phyloP scores from a whole-genome alignment of 768 basidiomycete genomes.

The Collybia mongolica region DNA sequence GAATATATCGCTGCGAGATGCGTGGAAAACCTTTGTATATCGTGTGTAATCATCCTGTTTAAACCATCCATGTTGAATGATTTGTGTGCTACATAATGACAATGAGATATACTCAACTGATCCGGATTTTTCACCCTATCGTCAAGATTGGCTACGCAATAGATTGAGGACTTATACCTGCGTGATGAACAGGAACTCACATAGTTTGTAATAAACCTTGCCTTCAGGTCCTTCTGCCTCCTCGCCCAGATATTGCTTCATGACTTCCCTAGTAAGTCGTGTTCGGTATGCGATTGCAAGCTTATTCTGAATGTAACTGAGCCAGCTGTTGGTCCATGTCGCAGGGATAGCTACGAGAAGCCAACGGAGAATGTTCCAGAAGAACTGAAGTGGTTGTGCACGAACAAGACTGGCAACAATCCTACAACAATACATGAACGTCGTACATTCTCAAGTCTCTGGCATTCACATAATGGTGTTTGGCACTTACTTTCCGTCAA shows the following conservation, averaged over 20 bases:
- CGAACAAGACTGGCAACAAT: constrained; percentile 96
- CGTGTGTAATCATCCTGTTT: constrained; percentile 88
- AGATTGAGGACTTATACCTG: no score
- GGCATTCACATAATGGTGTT: neutral
- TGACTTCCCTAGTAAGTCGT: constrained; percentile 78
- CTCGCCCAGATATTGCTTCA: constrained; percentile 82
- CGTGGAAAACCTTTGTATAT: constrained; percentile 89
- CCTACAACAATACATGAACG: constrained; percentile 34
- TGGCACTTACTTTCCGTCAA: constrained; percentile 80
- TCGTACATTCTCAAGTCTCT: no score
- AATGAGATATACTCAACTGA: constrained; percentile 52
- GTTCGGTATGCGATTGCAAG: constrained; percentile 87
- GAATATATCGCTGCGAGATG: constrained; percentile 92
- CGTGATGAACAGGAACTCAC: constrained; percentile 36
- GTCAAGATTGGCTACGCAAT: constrained; percentile 79
- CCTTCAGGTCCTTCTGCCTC: constrained; percentile 62
- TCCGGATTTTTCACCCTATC: constrained; percentile 96
- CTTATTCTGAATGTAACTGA: constrained; percentile 92
- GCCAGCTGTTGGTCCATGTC: constrained; percentile 91
- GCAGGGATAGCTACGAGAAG: constrained; percentile 89
- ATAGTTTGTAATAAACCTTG: constrained; percentile 92
- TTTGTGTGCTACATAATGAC: no score
- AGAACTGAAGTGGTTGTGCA: constrained; percentile 74
- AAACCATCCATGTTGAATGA: no score
- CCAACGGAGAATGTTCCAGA: constrained; percentile 87